A percentile compares a stretch with the other conserved stretches of the same genome.
Conservation (phyloP, 2,329 filamentous ascomycete species). For the Colletotrichum lupini region DNA sequence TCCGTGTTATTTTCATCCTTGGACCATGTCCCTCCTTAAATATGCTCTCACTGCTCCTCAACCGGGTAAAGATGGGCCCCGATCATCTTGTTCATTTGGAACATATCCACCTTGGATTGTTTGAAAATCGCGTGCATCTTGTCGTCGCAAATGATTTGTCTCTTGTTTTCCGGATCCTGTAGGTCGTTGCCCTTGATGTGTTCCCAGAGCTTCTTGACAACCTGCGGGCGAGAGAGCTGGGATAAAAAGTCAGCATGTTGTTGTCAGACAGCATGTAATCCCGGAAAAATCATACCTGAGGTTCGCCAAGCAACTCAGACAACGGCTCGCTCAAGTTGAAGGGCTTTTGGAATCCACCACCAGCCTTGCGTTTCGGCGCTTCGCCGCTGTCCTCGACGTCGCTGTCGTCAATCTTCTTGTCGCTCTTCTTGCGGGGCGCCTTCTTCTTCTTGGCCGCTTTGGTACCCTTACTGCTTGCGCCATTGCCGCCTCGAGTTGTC, state of each 20-base stretch:
- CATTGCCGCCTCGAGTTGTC: slow-evolving; percentile 78
- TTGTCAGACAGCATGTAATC: neutral
- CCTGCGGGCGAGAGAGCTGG: slow-evolving; percentile 91
- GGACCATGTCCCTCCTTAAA: neutral
- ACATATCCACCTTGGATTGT: slow-evolving; percentile 93
- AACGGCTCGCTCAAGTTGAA: slow-evolving; percentile 79
- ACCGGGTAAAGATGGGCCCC: slow-evolving; percentile 89
- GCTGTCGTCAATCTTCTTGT: slow-evolving; percentile 85
- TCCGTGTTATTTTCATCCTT: neutral
- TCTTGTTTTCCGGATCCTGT: slow-evolving; percentile 91
- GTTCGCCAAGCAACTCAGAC: slow-evolving; percentile 76
- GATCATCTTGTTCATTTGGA: slow-evolving; percentile 98
- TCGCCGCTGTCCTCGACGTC: slow-evolving; percentile 74
- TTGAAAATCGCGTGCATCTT: slow-evolving; percentile 94
- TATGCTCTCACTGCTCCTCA: slow-evolving; percentile 59
- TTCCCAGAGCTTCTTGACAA: slow-evolving; percentile 95
- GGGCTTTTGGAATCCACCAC: slow-evolving; percentile 92
- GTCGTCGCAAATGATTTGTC: slow-evolving; percentile 93
- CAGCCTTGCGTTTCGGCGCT: slow-evolving; percentile 79
- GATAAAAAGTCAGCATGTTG: slow-evolving; percentile 37
- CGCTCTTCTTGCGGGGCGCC: slow-evolving; percentile 76
- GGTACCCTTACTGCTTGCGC: slow-evolving; percentile 65
- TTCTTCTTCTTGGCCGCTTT: slow-evolving; percentile 73
- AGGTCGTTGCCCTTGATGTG: slow-evolving; percentile 91
- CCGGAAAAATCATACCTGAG: slow-evolving; percentile 59